Evolutionary conservation across 2,329 filamentous ascomycete genomes (phyloP).

Genomic region (Colletotrichum melonis): DNA sequence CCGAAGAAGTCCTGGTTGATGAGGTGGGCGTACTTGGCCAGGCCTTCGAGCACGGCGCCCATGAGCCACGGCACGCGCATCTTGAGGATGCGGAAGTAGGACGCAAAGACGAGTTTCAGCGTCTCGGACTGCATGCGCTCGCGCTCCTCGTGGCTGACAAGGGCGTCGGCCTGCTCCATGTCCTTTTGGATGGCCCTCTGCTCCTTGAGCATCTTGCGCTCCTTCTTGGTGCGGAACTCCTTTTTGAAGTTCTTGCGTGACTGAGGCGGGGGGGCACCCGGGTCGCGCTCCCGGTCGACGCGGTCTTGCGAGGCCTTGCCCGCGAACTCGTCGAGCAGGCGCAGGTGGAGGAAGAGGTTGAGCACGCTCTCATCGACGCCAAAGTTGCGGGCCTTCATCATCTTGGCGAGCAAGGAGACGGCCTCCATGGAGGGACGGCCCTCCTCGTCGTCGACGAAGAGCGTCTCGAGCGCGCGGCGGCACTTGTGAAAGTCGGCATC

Average conservation of each 20-base stretch:
- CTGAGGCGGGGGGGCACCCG: conserved; percentile 35
- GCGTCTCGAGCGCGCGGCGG: conserved; percentile 79
- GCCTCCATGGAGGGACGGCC: conserved; percentile 89
- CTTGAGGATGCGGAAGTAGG: conserved; percentile 95
- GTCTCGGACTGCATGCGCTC: conserved; percentile 96
- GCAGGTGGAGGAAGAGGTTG: conserved; percentile 90
- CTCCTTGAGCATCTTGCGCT: conserved; percentile 86
- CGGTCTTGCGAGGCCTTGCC: conserved; percentile 84
- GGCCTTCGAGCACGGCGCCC: conserved; percentile 95
- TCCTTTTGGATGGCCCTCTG: conserved; percentile 91
- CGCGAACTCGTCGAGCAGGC: conserved; percentile 87
- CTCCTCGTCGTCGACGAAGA: conserved; percentile 91
- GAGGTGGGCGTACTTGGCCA: conserved; percentile 93
- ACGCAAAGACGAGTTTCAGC: conserved; percentile 93
- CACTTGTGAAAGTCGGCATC: conserved; percentile 84
- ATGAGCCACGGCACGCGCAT: conserved; percentile 83
- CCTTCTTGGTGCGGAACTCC: conserved; percentile 89
- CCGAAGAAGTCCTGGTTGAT: conserved; percentile 99
- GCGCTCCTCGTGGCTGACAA: conserved; percentile 90
- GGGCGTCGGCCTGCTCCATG: conserved; percentile 90
- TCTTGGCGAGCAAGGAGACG: conserved; percentile 86
- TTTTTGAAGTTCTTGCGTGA: conserved; percentile 79
- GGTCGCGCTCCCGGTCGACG: conserved; percentile 66
- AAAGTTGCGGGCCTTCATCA: conserved; percentile 93
- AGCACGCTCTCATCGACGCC: conserved; percentile 85